phyloP scores from a whole-genome alignment of 306 rosid genomes.

The Adenanthera pavonina region DNA sequence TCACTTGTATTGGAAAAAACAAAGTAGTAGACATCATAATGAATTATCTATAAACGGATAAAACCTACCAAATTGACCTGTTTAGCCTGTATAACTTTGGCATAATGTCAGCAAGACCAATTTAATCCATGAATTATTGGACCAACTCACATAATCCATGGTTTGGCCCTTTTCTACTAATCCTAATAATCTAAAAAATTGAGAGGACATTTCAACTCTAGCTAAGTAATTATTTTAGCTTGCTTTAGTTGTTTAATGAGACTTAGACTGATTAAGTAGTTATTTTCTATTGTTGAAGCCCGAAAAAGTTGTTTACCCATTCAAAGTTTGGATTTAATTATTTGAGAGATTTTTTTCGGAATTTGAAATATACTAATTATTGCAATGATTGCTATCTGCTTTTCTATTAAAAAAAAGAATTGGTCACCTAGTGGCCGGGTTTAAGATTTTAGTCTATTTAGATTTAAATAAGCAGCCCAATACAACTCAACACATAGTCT shows the following conservation, averaged over 20 bases:
- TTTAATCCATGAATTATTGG: not conserved
- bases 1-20: not conserved
- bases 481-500: not conserved
- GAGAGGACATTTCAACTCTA: not conserved
- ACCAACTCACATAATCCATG: not conserved
- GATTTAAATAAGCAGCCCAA: not conserved
- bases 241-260: not conserved
- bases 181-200: not conserved
- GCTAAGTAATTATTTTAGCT: not conserved
- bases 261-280: too few species aligned
- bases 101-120: not conserved
- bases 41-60: not conserved
- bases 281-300: too few species aligned
- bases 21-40: not conserved
- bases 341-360: not conserved
- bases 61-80: not conserved
- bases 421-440: not conserved
- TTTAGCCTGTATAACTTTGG: not conserved
- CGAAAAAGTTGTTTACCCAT: not conserved
- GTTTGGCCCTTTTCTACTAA: not conserved
- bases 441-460: not conserved
- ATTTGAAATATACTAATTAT: not conserved
- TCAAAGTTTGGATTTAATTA: not conserved
- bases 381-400: not conserved
- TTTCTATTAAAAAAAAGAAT: not conserved